These are phyloP conservation scores for Schizochytrium sp. DNA, from an alignment of 108 stramenopile genomes.

Conservation along the genomic window DNA sequence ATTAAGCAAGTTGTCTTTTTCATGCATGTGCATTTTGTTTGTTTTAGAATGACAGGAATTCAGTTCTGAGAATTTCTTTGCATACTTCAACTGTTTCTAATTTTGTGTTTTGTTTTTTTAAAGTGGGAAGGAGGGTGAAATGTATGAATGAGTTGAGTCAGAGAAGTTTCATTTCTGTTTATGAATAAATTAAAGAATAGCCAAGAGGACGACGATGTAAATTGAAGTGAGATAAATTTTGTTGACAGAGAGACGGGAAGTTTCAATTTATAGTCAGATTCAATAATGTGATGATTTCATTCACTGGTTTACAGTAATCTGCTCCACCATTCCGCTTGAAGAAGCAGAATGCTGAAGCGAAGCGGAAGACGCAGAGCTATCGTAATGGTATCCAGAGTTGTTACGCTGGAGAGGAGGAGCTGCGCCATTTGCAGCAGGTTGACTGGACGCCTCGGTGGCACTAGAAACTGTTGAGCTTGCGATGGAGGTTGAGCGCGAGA, in stretches of 20 bases:
- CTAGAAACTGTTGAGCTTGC: slow-evolving; percentile 33
- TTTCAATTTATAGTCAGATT: neutral
- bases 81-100: no score
- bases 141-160: neutral
- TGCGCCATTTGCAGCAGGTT: neutral
- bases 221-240: neutral
- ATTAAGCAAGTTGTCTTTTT: no score
- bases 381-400: slow-evolving; percentile 2
- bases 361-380: neutral
- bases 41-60: no score
- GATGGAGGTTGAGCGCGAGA: neutral
- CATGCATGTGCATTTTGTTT: no score
- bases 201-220: neutral
- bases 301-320: slow-evolving; percentile 31
- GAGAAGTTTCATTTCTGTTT: no score
- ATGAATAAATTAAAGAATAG: no score
- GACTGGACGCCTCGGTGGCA: neutral
- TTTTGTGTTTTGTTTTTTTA: neutral
- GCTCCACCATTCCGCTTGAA: neutral
- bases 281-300: no score
- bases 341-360: neutral
- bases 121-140: neutral
- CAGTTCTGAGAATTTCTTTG: no score
- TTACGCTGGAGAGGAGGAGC: neutral
- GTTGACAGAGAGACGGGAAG: neutral